Evolutionary conservation across 1,284 basidiomycete genomes (phyloP).

Genomic region (Marasmius sp.): DNA sequence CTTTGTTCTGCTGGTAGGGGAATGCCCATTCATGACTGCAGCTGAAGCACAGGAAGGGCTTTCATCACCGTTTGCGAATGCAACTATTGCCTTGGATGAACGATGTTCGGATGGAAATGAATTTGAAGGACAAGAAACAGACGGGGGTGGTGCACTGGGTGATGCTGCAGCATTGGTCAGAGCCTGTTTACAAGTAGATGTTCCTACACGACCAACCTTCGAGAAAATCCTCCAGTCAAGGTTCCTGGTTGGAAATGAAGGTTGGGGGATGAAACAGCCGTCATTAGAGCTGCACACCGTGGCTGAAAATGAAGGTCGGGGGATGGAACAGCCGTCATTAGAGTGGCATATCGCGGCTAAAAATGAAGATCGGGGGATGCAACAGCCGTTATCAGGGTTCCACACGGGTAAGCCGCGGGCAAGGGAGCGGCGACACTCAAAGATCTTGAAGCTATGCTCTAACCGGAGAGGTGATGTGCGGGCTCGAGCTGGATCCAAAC

Average conservation of each 20-base stretch:
- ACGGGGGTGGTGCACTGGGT: constrained; percentile 78
- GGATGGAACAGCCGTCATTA: no score
- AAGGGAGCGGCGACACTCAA: no score
- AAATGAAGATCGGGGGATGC: no score
- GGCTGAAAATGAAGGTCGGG: no score
- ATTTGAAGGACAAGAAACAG: constrained; percentile 66
- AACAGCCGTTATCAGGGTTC: no score
- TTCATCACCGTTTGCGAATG: constrained; percentile 69
- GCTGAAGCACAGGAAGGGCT: constrained; percentile 83
- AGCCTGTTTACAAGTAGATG: constrained; percentile 77
- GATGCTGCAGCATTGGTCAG: constrained; percentile 81
- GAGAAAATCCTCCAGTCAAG: constrained; percentile 75
- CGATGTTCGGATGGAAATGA: constrained; percentile 72
- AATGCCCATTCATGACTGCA: constrained; percentile 90
- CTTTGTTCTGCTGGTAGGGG: constrained; percentile 93
- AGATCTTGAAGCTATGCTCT: no score
- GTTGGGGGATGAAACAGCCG: constrained; percentile 50
- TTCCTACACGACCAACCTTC: constrained; percentile 76
- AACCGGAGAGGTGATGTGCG: no score
- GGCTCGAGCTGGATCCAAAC: no score
- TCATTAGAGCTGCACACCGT: no score
- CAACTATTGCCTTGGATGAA: constrained; percentile 74
- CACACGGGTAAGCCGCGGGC: no score
- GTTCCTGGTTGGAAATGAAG: constrained; percentile 71
- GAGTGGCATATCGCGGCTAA: no score